These are phyloP conservation scores for Saccharomycopsis guyanensis DNA, from an alignment of 805 yeast genomes.

Conservation along the genomic window DNA sequence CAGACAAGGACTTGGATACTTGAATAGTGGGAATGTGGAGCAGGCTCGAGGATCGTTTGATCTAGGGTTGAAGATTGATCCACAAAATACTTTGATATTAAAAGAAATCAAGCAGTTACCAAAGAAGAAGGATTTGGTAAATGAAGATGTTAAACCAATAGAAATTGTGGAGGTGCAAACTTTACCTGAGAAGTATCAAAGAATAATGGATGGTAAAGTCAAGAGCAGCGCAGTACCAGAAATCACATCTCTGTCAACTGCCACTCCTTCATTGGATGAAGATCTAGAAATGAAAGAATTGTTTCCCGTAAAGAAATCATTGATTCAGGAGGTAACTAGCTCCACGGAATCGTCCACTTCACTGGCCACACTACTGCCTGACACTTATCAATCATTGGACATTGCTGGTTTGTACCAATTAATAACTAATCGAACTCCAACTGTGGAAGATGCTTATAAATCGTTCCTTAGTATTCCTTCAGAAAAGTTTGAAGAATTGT, in stretches of 20 bases:
- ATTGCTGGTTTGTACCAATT: not conserved
- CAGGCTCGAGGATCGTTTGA: constrained; percentile 29
- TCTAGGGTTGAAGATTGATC: constrained; percentile 35
- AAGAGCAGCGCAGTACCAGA: no score
- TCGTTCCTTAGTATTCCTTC: constrained; percentile 31
- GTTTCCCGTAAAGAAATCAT: constrained; percentile 31
- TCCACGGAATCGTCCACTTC: constrained; percentile 39
- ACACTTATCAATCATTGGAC: constrained; percentile 27
- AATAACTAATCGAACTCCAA: not conserved
- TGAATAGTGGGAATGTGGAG: constrained; percentile 21
- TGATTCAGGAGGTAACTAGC: constrained; percentile 38
- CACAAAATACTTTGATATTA: constrained; percentile 32
- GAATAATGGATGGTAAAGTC: constrained; percentile 9
- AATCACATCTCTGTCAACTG: not conserved
- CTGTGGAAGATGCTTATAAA: constrained; percentile 27
- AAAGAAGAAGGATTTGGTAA: not conserved
- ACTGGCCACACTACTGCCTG: no score
- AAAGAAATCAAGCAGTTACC: constrained; percentile 26
- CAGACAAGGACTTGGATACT: constrained; percentile 40
- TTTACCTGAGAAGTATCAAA: constrained; percentile 34
- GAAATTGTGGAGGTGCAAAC: constrained; percentile 30
- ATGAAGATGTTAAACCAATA: not conserved
- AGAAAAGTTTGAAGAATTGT: constrained; percentile 27
- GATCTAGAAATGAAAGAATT: no score
- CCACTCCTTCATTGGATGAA: no score